Conservation (phyloP, 2,329 filamentous ascomycete genomes). For the Penicillium vulpinum region DNA sequence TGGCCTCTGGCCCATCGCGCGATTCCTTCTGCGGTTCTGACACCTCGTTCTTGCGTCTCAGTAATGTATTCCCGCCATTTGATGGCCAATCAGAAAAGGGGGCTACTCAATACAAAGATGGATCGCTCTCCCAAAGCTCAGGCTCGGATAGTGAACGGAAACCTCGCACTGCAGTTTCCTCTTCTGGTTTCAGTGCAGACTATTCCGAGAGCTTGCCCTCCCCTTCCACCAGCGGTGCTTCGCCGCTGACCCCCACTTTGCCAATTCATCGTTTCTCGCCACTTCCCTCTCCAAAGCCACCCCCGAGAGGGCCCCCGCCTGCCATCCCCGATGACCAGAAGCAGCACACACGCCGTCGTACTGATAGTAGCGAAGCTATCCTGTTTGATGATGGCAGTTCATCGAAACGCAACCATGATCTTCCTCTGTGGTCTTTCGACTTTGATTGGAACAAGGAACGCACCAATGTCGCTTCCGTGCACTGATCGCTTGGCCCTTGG, state of each 20-base stretch:
- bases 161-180: slow-evolving; percentile 32
- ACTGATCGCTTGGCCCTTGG: slow-evolving; percentile 25
- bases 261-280: slow-evolving; percentile 42
- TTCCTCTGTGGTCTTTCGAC: slow-evolving; percentile 43
- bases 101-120: slow-evolving; percentile 31
- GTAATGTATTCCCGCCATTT: slow-evolving; percentile 33
- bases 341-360: slow-evolving; percentile 43
- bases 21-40: slow-evolving; percentile 40
- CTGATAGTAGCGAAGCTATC: slow-evolving; percentile 50
- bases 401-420: slow-evolving; percentile 57
- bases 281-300: slow-evolving; percentile 35
- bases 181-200: slow-evolving; percentile 35
- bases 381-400: slow-evolving; percentile 47
- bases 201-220: slow-evolving; percentile 43
- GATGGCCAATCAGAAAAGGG: slow-evolving; percentile 27
- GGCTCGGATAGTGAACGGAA: slow-evolving; percentile 39
- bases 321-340: slow-evolving; percentile 35
- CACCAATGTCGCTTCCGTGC: slow-evolving; percentile 36
- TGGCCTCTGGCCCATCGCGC: slow-evolving; percentile 32
- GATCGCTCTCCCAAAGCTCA: slow-evolving; percentile 29
- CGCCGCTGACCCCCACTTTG: slow-evolving; percentile 43
- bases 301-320: slow-evolving; percentile 34
- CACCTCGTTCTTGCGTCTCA: slow-evolving; percentile 43
- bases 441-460: slow-evolving; percentile 46
- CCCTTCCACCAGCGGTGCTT: slow-evolving; percentile 37